Conservation (phyloP, 179 eudicot species). For the Camellia oleifera region DNA sequence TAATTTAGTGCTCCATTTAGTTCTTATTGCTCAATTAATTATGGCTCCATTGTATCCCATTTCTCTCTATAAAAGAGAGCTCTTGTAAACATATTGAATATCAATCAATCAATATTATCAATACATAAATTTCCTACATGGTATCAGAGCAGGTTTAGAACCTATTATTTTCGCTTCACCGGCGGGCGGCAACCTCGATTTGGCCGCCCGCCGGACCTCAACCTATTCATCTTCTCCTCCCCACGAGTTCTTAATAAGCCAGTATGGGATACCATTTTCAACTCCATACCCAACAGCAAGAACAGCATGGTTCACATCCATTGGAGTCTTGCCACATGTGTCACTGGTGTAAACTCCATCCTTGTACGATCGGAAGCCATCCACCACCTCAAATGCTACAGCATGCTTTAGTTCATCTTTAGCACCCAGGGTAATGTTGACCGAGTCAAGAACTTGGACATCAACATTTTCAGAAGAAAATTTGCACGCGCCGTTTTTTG, state of each 20-base stretch:
- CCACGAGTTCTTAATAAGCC: slow-evolving; percentile 99
- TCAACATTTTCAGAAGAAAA: slow-evolving; percentile 68
- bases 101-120: too few species aligned
- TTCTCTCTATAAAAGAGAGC: too few species aligned
- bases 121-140: too few species aligned
- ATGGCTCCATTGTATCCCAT: too few species aligned
- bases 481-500: slow-evolving; percentile 62
- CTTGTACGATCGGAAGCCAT: slow-evolving; percentile 59
- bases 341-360: slow-evolving; percentile 85
- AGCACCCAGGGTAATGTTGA: slow-evolving; percentile 88
- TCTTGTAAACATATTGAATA: too few species aligned
- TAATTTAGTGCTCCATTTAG: too few species aligned
- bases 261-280: slow-evolving; percentile 74
- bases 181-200: too few species aligned
- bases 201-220: too few species aligned
- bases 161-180: too few species aligned
- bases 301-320: slow-evolving; percentile 99
- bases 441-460: slow-evolving; percentile 67
- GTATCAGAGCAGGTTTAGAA: too few species aligned
- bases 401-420: slow-evolving; percentile 96
- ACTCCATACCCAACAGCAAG: slow-evolving; percentile 97
- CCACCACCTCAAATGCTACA: slow-evolving; percentile 80
- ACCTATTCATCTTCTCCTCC: too few species aligned
- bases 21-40: too few species aligned
- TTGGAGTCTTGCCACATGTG: slow-evolving; percentile 69